Evolutionary conservation across 805 yeast species (phyloP), one percentile per base, ranked within the genome.

Genomic region (Brettanomyces naardenensis): DNA sequence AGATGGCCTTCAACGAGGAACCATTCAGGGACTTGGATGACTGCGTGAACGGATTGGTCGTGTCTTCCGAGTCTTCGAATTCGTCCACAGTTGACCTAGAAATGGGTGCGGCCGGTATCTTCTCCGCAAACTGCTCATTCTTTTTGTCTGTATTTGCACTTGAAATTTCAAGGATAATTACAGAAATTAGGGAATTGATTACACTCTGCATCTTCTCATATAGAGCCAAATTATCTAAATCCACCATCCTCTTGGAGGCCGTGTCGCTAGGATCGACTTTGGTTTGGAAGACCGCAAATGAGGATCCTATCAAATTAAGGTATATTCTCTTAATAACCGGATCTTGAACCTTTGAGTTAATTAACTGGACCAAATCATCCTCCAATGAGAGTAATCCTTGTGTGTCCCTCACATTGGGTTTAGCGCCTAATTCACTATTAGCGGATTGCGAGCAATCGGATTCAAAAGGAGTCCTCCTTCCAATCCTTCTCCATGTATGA

Each of bases 141-240:
- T n/a, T n/a, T n/a, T n/a, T n/a, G n/a, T n/a, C n/a, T n/a, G n/a
- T n/a, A n/a, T n/a, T n/a, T n/a, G n/a, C n/a, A n/a, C n/a, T n/a
- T n/a, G 36, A 36, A 31, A 26, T 38, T 31, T 42, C 29, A 23
- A 48, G 44, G 53, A 61, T 55, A 11, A 62, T 51, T 35, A 61
- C 41, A 6, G 58, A 50, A 5, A 65, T 57, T 32, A 62, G 37
- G 1, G 62, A 40, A 26, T 53, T 48, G 3, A 64, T 57, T 25
- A 60, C 39, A 11, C 38, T 48, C 38, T 64, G 68, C 47, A 63
- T 53, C 37, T 48, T 50, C n/a, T 56, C 45, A 34, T 53, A 56
- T 3, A 61, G 35, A 6, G 44, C 45, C 4, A 51, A 33, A 10
- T 57, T 46, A 1, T 59, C 51, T 15, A 7, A n/a, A 15, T 14